phyloP scores from a whole-genome alignment of 768 basidiomycete species.

The Floccularia luteovirens region DNA sequence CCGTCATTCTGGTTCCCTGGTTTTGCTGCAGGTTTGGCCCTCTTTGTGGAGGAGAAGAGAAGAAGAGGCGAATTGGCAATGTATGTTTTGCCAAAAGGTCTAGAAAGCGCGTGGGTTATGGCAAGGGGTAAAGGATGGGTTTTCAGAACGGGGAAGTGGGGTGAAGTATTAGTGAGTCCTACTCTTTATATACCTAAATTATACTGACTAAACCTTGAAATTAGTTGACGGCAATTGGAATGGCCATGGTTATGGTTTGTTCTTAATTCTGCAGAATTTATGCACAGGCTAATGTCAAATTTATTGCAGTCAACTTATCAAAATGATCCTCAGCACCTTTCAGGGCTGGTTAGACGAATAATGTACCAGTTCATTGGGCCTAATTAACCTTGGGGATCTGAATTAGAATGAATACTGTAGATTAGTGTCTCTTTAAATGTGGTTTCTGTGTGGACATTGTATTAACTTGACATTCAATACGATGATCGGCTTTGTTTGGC shows the following conservation, averaged over 20 bases:
- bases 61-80: constrained; percentile 89
- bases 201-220: constrained; percentile 6
- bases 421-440: neutral
- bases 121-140: constrained; percentile 72
- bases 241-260: constrained; percentile 88
- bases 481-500: too few relatives aligned
- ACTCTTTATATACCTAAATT: neutral
- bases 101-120: constrained; percentile 88
- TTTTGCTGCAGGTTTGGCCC: constrained; percentile 61
- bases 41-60: constrained; percentile 84
- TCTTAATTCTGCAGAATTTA: neutral
- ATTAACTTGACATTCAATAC: neutral
- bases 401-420: neutral
- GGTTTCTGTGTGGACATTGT: neutral
- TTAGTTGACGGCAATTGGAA: constrained; percentile 63
- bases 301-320: constrained; percentile 67
- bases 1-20: constrained; percentile 72
- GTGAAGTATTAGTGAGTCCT: constrained; percentile 51
- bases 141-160: constrained; percentile 60
- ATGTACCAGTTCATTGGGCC: constrained; percentile 89
- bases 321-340: constrained; percentile 74
- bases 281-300: neutral
- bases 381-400: constrained; percentile 33
- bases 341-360: constrained; percentile 72
- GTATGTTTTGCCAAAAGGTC: constrained; percentile 83